These are phyloP conservation scores for Saururus chinensis DNA, from an alignment of 164 flowering plant genomes.

Conservation along the genomic window DNA sequence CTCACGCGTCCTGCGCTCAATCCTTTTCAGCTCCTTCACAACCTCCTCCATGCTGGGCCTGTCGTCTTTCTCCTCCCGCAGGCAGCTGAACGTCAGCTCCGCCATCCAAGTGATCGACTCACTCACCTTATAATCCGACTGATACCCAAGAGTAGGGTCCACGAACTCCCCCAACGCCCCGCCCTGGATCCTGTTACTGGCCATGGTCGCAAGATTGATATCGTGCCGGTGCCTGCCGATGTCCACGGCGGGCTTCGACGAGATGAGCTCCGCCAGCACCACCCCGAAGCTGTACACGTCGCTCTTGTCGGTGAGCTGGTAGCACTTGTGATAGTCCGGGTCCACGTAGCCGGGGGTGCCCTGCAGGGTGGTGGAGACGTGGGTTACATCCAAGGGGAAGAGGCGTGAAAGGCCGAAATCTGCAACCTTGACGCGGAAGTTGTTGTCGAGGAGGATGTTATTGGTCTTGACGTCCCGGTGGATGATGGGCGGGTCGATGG, in stretches of 20 bases:
- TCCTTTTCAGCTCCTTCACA: conserved; percentile 22
- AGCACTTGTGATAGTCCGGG: conserved; percentile 72
- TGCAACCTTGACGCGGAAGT: conserved; percentile 62
- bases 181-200: conserved; percentile 48
- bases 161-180: conserved; percentile 46
- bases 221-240: conserved; percentile 50
- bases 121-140: conserved; percentile 29
- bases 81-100: conserved; percentile 61
- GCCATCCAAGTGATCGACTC: conserved; percentile 39
- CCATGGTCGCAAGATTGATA: conserved; percentile 63
- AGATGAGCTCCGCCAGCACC: conserved; percentile 59
- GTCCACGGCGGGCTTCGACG: conserved; percentile 63
- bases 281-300: conserved; percentile 93
- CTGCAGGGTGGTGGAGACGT: conserved; percentile 74
- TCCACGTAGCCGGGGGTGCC: conserved; percentile 88
- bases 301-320: conserved; percentile 68
- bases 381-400: conserved; percentile 54
- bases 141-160: conserved; percentile 50
- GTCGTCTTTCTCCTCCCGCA: conserved; percentile 54
- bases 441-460: conserved; percentile 62
- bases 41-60: conserved; percentile 75
- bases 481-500: conserved; percentile 37
- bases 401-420: conserved; percentile 70
- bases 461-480: conserved; percentile 75
- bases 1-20: conserved; percentile 17